A percentile compares a stretch with the other conserved stretches of the same genome.
Conservation (phyloP, 176 grass and related monocot species). For the Oryza brachyantha region DNA sequence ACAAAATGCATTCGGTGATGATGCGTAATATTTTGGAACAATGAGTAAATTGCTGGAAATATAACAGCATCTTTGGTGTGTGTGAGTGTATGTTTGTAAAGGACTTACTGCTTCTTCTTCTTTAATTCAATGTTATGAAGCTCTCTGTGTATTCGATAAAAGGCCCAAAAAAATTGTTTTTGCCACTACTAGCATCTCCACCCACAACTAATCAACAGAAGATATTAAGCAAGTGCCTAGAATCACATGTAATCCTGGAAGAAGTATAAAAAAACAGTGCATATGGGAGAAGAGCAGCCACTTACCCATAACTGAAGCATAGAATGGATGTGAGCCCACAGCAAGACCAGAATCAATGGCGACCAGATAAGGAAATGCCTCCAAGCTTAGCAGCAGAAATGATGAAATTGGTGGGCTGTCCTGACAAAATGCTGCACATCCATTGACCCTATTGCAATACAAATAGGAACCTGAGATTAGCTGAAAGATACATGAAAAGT, state of each 20-base stretch:
- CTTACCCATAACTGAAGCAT: constrained; percentile 54
- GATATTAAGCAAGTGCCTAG: background rate
- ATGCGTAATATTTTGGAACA: background rate
- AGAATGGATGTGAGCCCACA: constrained; percentile 44
- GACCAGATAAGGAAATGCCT: constrained; percentile 42
- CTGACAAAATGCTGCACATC: constrained; percentile 45
- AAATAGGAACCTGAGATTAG: background rate
- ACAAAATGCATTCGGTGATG: background rate
- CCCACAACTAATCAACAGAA: background rate
- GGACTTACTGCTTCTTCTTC: too few species aligned
- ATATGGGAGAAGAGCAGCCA: background rate
- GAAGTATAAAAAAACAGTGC: background rate
- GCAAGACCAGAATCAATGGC: constrained; percentile 52
- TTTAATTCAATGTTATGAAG: too few species aligned
- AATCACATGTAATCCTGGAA: background rate
- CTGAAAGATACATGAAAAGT: background rate
- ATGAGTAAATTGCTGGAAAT: background rate
- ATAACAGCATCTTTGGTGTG: background rate
- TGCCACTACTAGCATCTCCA: background rate
- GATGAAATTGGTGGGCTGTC: constrained; percentile 57
- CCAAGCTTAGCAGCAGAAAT: constrained; percentile 58
- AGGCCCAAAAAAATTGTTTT: too few species aligned
- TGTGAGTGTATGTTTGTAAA: too few species aligned
- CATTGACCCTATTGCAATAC: constrained; percentile 8
- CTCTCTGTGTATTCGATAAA: too few species aligned